These are phyloP conservation scores for Tubosaeta brunneosetosa DNA, from an alignment of 768 basidiomycete species.

Conservation along the genomic window DNA sequence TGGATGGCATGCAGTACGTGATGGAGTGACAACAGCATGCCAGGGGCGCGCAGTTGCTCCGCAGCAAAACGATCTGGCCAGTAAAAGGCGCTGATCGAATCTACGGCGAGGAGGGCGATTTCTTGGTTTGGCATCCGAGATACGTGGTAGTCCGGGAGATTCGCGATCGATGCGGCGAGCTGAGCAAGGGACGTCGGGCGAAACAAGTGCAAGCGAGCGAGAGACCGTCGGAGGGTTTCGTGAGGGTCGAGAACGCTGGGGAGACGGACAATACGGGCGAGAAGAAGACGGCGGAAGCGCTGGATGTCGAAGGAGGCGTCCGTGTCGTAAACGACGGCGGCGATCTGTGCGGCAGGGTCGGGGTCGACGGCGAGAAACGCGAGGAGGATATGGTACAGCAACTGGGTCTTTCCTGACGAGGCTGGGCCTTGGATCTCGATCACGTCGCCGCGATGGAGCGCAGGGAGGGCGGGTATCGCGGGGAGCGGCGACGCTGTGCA, in stretches of 20 bases:
- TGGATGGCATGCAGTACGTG: slow-evolving; percentile 48
- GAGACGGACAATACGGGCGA: slow-evolving; percentile 38
- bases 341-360: slow-evolving; percentile 41
- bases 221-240: slow-evolving; percentile 33
- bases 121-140: slow-evolving; percentile 46
- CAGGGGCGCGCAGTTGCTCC: slow-evolving; percentile 44
- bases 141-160: slow-evolving; percentile 53
- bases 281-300: slow-evolving; percentile 51
- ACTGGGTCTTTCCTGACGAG: slow-evolving; percentile 71
- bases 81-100: slow-evolving; percentile 73
- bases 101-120: slow-evolving; percentile 65
- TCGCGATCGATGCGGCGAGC: slow-evolving; percentile 61
- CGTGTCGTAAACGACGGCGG: slow-evolving; percentile 65
- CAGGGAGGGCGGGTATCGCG: slow-evolving; percentile 17
- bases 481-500: slow-evolving; percentile 27
- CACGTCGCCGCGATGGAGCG: slow-evolving; percentile 53
- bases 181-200: slow-evolving; percentile 62
- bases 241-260: slow-evolving; percentile 16
- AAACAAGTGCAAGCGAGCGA: slow-evolving; percentile 65
- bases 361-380: slow-evolving; percentile 60
- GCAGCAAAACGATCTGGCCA: slow-evolving; percentile 69
- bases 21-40: slow-evolving; percentile 33
- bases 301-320: slow-evolving; percentile 59
- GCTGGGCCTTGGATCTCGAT: slow-evolving; percentile 75
- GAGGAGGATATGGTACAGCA: slow-evolving; percentile 63